Conservation (phyloP, 768 basidiomycete genomes). For the Neoboletus magnificus region DNA sequence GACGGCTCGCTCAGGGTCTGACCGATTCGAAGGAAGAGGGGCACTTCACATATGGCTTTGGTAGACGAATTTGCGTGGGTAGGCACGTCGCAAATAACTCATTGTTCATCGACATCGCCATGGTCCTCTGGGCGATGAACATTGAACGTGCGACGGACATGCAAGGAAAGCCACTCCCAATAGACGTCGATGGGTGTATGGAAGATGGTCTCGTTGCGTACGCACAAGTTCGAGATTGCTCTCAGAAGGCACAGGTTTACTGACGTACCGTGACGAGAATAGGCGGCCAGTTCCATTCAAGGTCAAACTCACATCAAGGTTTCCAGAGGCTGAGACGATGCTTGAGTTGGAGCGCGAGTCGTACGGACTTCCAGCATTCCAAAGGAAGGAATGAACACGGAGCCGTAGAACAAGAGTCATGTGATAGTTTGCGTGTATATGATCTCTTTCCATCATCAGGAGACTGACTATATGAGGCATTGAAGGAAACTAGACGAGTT, state of each 20-base stretch:
- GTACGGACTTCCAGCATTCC: not conserved
- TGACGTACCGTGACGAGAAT: not conserved
- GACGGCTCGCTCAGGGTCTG: not conserved
- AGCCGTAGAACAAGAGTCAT: too few relatives aligned
- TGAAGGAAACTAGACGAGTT: too few relatives aligned
- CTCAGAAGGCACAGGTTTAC: not conserved
- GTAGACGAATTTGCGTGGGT: constrained; percentile 31
- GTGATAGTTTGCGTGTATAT: too few relatives aligned
- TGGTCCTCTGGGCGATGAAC: constrained; percentile 26
- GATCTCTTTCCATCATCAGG: too few relatives aligned
- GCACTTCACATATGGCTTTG: constrained; percentile 1
- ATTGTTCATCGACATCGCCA: constrained; percentile 34
- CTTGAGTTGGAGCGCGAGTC: constrained; percentile 7
- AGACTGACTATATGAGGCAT: too few relatives aligned
- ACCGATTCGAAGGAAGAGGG: constrained; percentile 18
- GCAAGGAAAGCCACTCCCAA: not conserved
- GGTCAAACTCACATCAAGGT: not conserved
- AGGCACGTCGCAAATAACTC: constrained; percentile 33
- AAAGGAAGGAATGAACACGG: not conserved
- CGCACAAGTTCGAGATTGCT: not conserved
- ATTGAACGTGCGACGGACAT: constrained; percentile 9
- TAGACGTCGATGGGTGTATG: constrained; percentile 5
- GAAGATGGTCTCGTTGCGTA: constrained; percentile 7
- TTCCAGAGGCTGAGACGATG: constrained; percentile 5
- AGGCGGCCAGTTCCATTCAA: constrained; percentile 6